Evolutionary conservation across 2,329 filamentous ascomycete species (phyloP).

Genomic region (Colletotrichum sp.): DNA sequence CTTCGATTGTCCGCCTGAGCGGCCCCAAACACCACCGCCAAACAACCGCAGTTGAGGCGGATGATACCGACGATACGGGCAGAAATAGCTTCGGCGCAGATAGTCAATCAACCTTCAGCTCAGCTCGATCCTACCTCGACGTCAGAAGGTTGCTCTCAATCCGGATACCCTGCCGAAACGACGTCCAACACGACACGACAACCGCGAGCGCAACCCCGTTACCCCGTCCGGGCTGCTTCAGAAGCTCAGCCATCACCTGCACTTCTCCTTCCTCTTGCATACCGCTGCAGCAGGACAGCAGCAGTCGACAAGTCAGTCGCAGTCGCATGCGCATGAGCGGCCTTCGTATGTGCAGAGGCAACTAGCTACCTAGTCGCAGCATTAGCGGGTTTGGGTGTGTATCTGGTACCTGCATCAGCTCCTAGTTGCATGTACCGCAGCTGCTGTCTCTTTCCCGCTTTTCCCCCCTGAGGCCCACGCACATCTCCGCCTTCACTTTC

Average conservation of each 20-base stretch:
- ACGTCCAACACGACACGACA: not conserved
- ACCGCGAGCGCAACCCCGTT: not conserved
- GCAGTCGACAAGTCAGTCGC: not conserved
- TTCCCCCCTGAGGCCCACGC: constrained; percentile 14
- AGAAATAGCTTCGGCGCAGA: not conserved
- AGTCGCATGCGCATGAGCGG: not conserved
- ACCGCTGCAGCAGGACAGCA: not conserved
- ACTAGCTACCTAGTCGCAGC: not conserved
- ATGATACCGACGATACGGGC: not conserved
- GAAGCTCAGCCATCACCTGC: not conserved
- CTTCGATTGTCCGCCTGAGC: not conserved
- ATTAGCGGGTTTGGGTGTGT: constrained; percentile 18
- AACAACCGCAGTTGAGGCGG: constrained; percentile 3
- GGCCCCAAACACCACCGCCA: not conserved
- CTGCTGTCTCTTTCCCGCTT: constrained; percentile 17
- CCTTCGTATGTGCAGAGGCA: not conserved
- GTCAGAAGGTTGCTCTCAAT: not conserved
- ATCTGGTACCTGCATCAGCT: constrained; percentile 21
- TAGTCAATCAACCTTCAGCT: not conserved
- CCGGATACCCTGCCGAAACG: not conserved
- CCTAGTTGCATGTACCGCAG: constrained; percentile 14
- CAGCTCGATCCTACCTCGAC: not conserved
- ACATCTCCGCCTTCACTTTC: constrained; percentile 20
- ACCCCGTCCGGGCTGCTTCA: not conserved
- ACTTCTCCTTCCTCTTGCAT: not conserved